These are phyloP conservation scores for Dioszegia crocea DNA, from an alignment of 768 basidiomycete genomes.

Conservation along the genomic window DNA sequence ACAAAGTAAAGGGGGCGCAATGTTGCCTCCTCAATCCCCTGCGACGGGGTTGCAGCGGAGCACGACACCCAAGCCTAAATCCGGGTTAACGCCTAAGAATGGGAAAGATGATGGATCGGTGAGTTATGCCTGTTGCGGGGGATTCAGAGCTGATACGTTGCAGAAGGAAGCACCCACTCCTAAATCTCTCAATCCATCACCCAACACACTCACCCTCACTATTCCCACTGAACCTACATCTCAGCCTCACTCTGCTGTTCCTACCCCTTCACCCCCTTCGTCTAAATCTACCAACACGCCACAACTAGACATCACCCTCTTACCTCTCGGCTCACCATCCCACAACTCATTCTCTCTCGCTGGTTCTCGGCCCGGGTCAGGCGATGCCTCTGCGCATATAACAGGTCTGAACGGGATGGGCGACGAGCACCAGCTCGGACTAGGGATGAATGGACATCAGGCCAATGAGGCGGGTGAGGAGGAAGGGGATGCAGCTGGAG, in stretches of 20 bases:
- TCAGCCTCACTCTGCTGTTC: not conserved
- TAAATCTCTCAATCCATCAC: slow-evolving; percentile 36
- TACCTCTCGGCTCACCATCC: not conserved
- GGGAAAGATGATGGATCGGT: slow-evolving; percentile 9
- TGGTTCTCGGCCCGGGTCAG: not conserved
- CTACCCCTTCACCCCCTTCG: slow-evolving; percentile 8
- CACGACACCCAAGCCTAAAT: slow-evolving; percentile 30
- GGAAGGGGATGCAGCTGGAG: not conserved
- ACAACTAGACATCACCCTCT: not conserved
- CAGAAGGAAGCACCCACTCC: slow-evolving; percentile 35
- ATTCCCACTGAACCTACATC: slow-evolving; percentile 11
- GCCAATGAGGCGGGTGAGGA: not conserved
- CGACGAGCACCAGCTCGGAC: not conserved
- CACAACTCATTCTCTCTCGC: not conserved
- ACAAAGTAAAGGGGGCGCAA: slow-evolving; percentile 34
- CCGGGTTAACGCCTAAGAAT: slow-evolving; percentile 24
- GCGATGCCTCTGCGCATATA: not conserved
- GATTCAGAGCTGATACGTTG: not conserved
- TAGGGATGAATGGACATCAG: slow-evolving; percentile 10
- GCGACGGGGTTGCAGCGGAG: slow-evolving; percentile 14
- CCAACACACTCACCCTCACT: slow-evolving; percentile 16
- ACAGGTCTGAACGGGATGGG: too few relatives aligned
- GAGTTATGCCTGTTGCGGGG: not conserved
- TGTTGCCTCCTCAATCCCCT: slow-evolving; percentile 44
- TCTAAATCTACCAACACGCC: slow-evolving; percentile 5